Evolutionary conservation across 371 early-diverging fungal species (phyloP).

Genomic region (Rhizomucor pusillus): DNA sequence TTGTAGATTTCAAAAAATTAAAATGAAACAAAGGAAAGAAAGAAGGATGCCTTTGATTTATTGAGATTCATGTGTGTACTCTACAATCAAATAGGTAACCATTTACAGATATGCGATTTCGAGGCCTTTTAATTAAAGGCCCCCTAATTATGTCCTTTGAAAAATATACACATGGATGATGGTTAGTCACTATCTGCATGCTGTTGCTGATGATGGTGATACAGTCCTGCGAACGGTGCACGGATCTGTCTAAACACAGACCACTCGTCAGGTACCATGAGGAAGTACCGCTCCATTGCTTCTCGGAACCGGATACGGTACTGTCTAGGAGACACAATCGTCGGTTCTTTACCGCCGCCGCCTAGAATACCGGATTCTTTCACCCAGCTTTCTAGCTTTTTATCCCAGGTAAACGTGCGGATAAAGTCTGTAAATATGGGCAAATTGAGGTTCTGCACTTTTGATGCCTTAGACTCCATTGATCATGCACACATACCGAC

Average conservation of each 20-base stretch:
- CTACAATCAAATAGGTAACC: no score
- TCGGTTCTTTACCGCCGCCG: conserved; percentile 88
- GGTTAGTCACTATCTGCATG: conserved; percentile 2
- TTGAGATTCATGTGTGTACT: no score
- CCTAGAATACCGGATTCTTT: conserved; percentile 89
- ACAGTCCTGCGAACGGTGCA: conserved; percentile 8
- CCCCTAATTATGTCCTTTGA: no score
- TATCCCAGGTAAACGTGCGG: conserved; percentile 97
- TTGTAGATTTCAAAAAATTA: no score
- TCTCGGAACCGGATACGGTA: conserved; percentile 91
- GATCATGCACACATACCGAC: conserved; percentile 62
- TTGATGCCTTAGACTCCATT: background rate
- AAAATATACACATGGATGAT: background rate
- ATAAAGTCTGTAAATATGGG: conserved; percentile 75
- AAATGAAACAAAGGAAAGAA: no score
- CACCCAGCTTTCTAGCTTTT: conserved; percentile 95
- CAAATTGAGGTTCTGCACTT: background rate
- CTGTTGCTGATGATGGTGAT: conserved; percentile 21
- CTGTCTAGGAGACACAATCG: conserved; percentile 92
- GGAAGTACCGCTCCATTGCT: conserved; percentile 90
- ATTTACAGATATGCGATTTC: no score
- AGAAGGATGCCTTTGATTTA: no score
- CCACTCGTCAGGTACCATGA: conserved; percentile 76
- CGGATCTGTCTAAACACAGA: conserved; percentile 20
- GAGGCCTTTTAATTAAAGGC: no score